Evolutionary conservation across 768 basidiomycete genomes (phyloP).

Genomic region (Tylopilus sp.): DNA sequence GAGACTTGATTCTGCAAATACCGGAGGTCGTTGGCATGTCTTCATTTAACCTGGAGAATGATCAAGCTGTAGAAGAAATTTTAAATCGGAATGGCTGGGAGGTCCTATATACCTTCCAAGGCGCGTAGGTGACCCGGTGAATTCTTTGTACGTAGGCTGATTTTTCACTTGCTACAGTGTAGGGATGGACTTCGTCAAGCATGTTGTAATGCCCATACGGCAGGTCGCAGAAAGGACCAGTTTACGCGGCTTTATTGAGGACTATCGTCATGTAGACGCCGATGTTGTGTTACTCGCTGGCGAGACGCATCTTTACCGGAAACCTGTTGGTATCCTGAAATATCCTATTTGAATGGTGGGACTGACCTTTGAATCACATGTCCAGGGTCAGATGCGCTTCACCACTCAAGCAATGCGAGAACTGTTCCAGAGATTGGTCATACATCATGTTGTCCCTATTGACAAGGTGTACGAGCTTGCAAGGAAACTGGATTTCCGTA

Average conservation of each 20-base stretch:
- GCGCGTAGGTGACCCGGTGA: constrained; percentile 33
- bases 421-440: constrained; percentile 21
- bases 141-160: background rate
- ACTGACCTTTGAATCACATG: constrained; percentile 1
- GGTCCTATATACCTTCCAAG: constrained; percentile 38
- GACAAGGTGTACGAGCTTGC: constrained; percentile 25
- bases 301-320: constrained; percentile 34
- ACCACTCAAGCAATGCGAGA: constrained; percentile 17
- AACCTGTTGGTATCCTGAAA: constrained; percentile 16
- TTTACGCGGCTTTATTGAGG: constrained; percentile 38
- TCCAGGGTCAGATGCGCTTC: constrained; percentile 27
- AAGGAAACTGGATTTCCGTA: constrained; percentile 19
- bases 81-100: constrained; percentile 36
- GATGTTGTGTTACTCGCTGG: constrained; percentile 39
- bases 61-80: constrained; percentile 28
- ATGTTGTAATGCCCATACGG: constrained; percentile 33
- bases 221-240: constrained; percentile 32
- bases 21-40: constrained; percentile 9
- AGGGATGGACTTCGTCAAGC: constrained; percentile 40
- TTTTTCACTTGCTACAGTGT: constrained; percentile 23
- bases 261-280: constrained; percentile 30
- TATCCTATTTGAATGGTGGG: background rate
- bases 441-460: constrained; percentile 23
- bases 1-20: constrained; percentile 14
- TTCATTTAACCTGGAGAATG: constrained; percentile 17